Conservation (phyloP, 2,329 filamentous ascomycete species). For the Leptographium flavum region DNA sequence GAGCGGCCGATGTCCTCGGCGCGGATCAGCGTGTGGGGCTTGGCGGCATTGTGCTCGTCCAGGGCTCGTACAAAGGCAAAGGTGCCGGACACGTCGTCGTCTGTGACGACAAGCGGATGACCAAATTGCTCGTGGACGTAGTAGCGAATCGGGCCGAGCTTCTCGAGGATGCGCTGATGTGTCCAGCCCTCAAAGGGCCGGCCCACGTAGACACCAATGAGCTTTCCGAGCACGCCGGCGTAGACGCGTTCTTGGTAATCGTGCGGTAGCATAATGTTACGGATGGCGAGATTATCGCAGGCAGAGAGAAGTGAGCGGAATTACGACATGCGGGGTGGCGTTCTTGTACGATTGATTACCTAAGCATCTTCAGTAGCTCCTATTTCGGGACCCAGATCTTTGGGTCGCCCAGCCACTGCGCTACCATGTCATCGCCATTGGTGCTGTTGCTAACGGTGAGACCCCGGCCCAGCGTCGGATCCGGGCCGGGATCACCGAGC, state of each 20-base stretch:
- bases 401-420: no score
- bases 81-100: constrained; percentile 21
- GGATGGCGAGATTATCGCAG: no score
- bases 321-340: no score
- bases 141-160: constrained; percentile 18
- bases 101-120: constrained; percentile 17
- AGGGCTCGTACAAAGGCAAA: constrained; percentile 22
- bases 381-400: no score
- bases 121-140: constrained; percentile 18
- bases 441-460: no score
- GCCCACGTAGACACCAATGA: constrained; percentile 23
- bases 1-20: constrained; percentile 15
- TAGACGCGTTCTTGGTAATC: constrained; percentile 22
- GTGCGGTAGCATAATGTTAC: no score
- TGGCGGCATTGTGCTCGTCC: constrained; percentile 16
- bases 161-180: constrained; percentile 17
- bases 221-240: constrained; percentile 23
- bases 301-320: no score
- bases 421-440: no score
- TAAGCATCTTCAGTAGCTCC: no score
- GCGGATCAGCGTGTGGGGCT: constrained; percentile 3
- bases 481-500: no score
- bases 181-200: constrained; percentile 24
- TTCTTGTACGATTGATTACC: no score
- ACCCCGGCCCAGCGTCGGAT: no score